Conservation (phyloP, 371 early-diverging fungal genomes). For the Nosema muscidifuracis region DNA sequence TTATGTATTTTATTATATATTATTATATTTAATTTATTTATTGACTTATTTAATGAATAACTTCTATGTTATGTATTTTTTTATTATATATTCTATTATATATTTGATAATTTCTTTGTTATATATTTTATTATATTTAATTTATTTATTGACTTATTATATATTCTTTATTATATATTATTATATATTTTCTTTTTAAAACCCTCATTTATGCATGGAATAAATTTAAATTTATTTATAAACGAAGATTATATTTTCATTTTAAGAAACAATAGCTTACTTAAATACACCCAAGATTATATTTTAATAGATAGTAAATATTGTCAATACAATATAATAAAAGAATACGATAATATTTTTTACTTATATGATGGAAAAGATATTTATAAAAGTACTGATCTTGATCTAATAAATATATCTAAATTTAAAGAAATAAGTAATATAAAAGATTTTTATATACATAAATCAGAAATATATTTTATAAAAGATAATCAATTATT, state of each 20-base stretch:
- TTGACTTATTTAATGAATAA: no score
- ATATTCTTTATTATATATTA: neutral
- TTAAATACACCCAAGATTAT: neutral
- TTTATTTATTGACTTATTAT: no score
- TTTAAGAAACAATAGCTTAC: neutral
- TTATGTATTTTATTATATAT: no score
- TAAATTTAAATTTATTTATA: constrained; percentile 1
- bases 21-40: no score
- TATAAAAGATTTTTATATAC: neutral
- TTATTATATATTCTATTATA: no score
- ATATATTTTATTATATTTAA: no score
- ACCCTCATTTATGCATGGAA: neutral
- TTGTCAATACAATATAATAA: neutral
- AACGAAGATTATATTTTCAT: neutral
- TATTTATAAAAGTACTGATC: neutral
- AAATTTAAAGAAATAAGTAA: neutral
- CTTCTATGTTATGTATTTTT: no score
- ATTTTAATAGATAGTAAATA: neutral
- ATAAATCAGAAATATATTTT: neutral
- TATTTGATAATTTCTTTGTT: no score
- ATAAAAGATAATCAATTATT: neutral
- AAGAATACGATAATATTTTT: neutral
- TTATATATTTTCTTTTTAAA: no score
- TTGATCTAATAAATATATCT: neutral
- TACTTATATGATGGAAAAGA: neutral